phyloP scores from a whole-genome alignment of 768 basidiomycete species.

The Gautieria morchelliformis region DNA sequence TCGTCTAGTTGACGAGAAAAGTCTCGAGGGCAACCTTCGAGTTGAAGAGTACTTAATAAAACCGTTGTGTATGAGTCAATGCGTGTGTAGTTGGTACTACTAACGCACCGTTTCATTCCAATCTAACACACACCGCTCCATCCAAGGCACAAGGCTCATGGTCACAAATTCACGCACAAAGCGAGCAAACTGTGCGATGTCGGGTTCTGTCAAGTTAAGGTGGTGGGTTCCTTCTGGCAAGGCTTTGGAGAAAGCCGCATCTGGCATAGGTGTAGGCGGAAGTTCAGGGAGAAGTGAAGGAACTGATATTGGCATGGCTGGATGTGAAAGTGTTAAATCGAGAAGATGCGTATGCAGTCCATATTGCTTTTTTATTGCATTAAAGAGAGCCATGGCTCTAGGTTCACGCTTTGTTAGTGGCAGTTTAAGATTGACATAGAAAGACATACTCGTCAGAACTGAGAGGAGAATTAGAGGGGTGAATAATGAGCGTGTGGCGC shows the following conservation, averaged over 20 bases:
- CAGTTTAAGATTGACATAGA: slow-evolving; percentile 6
- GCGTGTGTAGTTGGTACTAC: background rate
- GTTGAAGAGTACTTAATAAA: slow-evolving; percentile 53
- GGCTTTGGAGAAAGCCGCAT: slow-evolving; percentile 18
- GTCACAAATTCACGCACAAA: slow-evolving; percentile 84
- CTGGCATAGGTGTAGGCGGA: slow-evolving; percentile 38
- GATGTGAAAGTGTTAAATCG: slow-evolving; percentile 44
- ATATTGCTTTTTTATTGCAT: slow-evolving; percentile 82
- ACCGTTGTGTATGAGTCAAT: background rate
- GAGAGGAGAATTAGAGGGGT: slow-evolving; percentile 57
- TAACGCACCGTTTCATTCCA: slow-evolving; percentile 78
- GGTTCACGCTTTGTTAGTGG: slow-evolving; percentile 3
- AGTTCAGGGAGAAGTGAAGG: slow-evolving; percentile 59
- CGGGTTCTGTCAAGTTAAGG: slow-evolving; percentile 47
- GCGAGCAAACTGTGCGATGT: slow-evolving; percentile 64
- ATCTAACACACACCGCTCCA: slow-evolving; percentile 88
- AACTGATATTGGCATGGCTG: slow-evolving; percentile 58
- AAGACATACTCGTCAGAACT: slow-evolving; percentile 69
- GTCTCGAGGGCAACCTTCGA: slow-evolving; percentile 66
- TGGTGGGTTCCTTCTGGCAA: slow-evolving; percentile 11
- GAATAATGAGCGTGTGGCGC: slow-evolving; percentile 69
- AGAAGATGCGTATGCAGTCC: slow-evolving; percentile 72
- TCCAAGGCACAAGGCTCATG: slow-evolving; percentile 90
- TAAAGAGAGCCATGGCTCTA: slow-evolving; percentile 71
- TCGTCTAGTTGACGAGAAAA: slow-evolving; percentile 81